Evolutionary conservation across 345 rosid species (phyloP).

Genomic region (Salix arbutifolia): DNA sequence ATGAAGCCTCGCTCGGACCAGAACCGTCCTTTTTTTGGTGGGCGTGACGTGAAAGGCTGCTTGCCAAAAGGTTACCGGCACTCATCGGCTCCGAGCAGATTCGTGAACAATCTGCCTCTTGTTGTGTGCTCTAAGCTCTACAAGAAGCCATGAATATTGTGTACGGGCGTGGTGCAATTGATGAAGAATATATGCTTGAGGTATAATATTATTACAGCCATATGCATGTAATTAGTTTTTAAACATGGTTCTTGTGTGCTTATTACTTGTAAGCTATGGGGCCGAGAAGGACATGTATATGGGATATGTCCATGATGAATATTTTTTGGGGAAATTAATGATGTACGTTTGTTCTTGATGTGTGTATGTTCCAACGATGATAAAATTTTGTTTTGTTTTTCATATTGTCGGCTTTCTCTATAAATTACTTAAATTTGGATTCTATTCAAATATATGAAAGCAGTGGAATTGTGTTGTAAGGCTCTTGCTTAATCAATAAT

Average conservation of each 20-base stretch:
- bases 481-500: no score
- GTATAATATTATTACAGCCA: neutral
- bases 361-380: neutral
- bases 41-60: conserved; percentile 51
- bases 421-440: no score
- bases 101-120: conserved; percentile 62
- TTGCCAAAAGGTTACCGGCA: conserved; percentile 73
- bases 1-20: conserved; percentile 38
- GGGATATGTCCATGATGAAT: neutral
- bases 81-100: conserved; percentile 87
- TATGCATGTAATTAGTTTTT: neutral
- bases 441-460: no score
- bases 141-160: conserved; percentile 11
- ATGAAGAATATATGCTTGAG: neutral
- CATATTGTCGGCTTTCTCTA: no score
- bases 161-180: neutral
- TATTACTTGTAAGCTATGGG: neutral
- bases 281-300: neutral
- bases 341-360: neutral
- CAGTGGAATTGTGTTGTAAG: no score
- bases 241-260: neutral
- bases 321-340: neutral
- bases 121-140: conserved; percentile 38
- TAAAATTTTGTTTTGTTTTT: no score
- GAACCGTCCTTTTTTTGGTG: conserved; percentile 31